A percentile compares a stretch with the other conserved stretches of the same genome.
Evolutionary conservation across 176 grass and related monocot genomes (phyloP).

Genomic region (Avena sativa): DNA sequence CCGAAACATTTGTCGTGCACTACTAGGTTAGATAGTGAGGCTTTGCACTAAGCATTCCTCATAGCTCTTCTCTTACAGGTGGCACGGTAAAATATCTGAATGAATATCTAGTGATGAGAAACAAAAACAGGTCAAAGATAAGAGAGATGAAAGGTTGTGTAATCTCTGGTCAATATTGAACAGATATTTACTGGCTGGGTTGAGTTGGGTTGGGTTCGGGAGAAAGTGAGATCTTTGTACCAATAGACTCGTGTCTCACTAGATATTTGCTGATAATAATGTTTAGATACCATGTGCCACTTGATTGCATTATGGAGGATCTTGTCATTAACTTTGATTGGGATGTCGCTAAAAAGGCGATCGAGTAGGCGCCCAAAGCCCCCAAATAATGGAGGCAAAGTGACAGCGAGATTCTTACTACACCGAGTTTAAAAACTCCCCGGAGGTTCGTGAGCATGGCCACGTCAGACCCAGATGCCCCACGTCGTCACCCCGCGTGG

Average conservation of each 20-base stretch:
- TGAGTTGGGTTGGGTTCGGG: not conserved
- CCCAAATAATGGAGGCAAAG: conserved; percentile 14
- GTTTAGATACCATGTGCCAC: not conserved
- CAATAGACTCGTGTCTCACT: not conserved
- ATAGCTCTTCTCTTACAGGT: not conserved
- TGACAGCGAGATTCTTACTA: conserved; percentile 6
- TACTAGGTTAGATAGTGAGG: not conserved
- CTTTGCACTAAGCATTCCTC: not conserved
- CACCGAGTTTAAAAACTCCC: not conserved
- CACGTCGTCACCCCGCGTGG: conserved; percentile 42
- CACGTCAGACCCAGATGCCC: conserved; percentile 30
- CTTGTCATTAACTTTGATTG: conserved; percentile 23
- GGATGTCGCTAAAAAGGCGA: conserved; percentile 14
- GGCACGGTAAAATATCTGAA: not conserved
- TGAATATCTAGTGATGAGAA: not conserved
- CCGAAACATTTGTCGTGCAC: not conserved
- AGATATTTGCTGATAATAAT: conserved; percentile 27
- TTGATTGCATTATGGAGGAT: conserved; percentile 19
- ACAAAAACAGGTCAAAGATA: not conserved
- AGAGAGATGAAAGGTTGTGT: not conserved
- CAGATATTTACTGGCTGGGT: not conserved
- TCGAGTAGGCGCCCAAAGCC: not conserved
- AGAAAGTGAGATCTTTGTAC: not conserved
- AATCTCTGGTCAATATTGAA: not conserved
- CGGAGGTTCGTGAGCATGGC: not conserved